Evolutionary conservation across 225 moss, liverwort and hornwort genomes (phyloP).

Genomic region (Antitrichia curtipendula): DNA sequence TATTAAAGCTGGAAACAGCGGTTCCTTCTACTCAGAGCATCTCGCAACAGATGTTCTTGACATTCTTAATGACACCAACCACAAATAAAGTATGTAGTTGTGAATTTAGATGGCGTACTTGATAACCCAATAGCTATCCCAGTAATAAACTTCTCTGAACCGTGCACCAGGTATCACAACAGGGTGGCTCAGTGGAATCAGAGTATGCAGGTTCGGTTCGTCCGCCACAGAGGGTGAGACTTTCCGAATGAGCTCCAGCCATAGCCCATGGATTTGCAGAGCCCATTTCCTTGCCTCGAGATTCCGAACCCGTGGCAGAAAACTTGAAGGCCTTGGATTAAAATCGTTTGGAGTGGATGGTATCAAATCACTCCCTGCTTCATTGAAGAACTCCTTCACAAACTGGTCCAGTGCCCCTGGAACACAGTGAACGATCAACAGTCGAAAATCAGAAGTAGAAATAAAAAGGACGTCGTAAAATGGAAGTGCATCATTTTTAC

Average conservation of each 20-base stretch:
- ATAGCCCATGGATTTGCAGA: slow-evolving; percentile 53
- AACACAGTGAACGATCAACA: not conserved
- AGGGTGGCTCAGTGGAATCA: slow-evolving; percentile 24
- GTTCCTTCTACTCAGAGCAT: not conserved
- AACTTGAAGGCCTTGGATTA: slow-evolving; percentile 11
- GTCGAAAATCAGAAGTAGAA: not conserved
- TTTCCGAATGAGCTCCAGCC: slow-evolving; percentile 48
- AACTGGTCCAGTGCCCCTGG: slow-evolving; percentile 12
- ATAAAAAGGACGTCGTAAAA: not conserved
- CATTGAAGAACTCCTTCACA: slow-evolving; percentile 24
- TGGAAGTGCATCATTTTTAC: not conserved
- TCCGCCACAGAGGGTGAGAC: slow-evolving; percentile 26
- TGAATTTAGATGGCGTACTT: slow-evolving; percentile 2
- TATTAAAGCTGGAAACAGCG: not conserved
- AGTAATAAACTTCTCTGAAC: slow-evolving; percentile 61
- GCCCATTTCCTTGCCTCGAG: slow-evolving; percentile 37
- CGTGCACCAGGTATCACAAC: slow-evolving; percentile 46
- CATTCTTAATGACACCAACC: not conserved
- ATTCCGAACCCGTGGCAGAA: slow-evolving; percentile 42
- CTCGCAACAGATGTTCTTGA: not conserved
- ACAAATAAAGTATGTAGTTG: not conserved
- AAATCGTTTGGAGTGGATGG: slow-evolving; percentile 24
- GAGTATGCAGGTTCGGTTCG: slow-evolving; percentile 34
- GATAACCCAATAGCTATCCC: slow-evolving; percentile 66
- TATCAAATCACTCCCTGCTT: slow-evolving; percentile 15